Conservation (phyloP, 805 yeast genomes). For the Nakazawaea molendinolei region DNA sequence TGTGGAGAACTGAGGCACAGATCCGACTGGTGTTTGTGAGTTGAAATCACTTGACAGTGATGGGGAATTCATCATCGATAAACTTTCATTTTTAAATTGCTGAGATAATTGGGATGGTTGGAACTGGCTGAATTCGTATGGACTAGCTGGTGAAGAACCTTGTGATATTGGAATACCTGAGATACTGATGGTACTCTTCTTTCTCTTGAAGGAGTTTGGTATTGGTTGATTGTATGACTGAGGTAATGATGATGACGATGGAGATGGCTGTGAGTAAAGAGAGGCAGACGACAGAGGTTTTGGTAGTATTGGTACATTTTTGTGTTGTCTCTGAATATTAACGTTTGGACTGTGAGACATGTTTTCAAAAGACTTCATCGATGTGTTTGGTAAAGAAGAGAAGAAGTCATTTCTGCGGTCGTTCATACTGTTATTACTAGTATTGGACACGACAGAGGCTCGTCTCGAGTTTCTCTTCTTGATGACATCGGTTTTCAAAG, state of each 20-base stretch:
- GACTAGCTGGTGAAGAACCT: slow-evolving; percentile 10
- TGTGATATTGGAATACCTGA: slow-evolving; percentile 1
- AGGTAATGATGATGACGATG: background rate
- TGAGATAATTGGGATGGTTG: slow-evolving; percentile 9
- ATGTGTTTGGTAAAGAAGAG: slow-evolving; percentile 7
- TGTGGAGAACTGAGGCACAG: slow-evolving; percentile 6
- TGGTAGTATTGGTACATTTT: slow-evolving; percentile 12
- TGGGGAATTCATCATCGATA: background rate
- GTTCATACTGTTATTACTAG: slow-evolving; percentile 2
- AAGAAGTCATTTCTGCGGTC: slow-evolving; percentile 6
- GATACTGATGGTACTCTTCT: slow-evolving; percentile 10
- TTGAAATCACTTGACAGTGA: background rate
- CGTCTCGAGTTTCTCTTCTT: slow-evolving; percentile 48
- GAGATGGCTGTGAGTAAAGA: slow-evolving; percentile 1
- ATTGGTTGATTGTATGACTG: slow-evolving; percentile 3
- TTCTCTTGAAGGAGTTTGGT: slow-evolving; percentile 11
- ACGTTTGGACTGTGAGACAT: background rate
- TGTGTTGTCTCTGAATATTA: slow-evolving; percentile 5
- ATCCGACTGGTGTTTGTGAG: background rate
- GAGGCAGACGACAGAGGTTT: slow-evolving; percentile 7
- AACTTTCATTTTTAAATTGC: slow-evolving; percentile 1
- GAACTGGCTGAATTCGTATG: slow-evolving; percentile 2
- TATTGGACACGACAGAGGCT: slow-evolving; percentile 9
- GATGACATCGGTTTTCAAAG: slow-evolving; percentile 50
- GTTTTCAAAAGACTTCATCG: slow-evolving; percentile 1